Percentiles rank a stretch among this genome's conserved stretches.
These are phyloP conservation scores for Mucor indicus DNA, from an alignment of 371 early-diverging fungal species.

Conservation along the genomic window DNA sequence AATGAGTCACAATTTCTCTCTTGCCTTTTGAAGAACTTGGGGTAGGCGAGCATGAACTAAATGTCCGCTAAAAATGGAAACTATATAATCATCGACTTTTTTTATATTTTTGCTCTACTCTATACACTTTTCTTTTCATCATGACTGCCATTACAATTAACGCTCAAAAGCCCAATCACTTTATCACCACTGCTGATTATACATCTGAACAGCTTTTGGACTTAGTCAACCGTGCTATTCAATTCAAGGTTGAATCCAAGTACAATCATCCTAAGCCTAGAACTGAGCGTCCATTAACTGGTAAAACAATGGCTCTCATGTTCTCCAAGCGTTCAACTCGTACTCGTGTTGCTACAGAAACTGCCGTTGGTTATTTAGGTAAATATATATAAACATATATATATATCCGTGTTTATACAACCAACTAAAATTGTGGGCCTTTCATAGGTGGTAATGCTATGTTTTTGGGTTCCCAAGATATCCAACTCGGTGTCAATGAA, in stretches of 20 bases:
- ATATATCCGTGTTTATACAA: too few relatives aligned
- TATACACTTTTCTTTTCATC: too few relatives aligned
- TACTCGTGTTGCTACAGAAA: conserved; percentile 93
- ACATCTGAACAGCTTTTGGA: conserved; percentile 44
- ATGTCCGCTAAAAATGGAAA: too few relatives aligned
- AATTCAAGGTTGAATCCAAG: conserved; percentile 45
- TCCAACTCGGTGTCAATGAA: conserved; percentile 94
- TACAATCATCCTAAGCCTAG: conserved; percentile 28
- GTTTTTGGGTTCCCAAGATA: conserved; percentile 91
- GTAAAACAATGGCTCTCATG: conserved; percentile 80
- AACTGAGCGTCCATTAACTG: conserved; percentile 60
- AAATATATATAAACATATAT: conserved; percentile 1
- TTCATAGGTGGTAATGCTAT: conserved; percentile 85
- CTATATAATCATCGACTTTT: too few relatives aligned
- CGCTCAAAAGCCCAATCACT: conserved; percentile 37
- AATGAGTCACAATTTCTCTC: too few relatives aligned
- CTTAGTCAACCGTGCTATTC: conserved; percentile 38
- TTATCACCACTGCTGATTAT: conserved; percentile 48
- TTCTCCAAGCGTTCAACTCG: conserved; percentile 95
- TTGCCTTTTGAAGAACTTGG: too few relatives aligned
- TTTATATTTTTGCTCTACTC: too few relatives aligned
- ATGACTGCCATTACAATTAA: conserved; percentile 17
- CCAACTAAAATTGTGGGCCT: too few relatives aligned
- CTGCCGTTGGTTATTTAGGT: conserved; percentile 84
- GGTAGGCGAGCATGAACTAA: too few relatives aligned